Base-by-base conservation (phyloP, 768 basidiomycete species). In the Lentinus brumalis region DNA sequence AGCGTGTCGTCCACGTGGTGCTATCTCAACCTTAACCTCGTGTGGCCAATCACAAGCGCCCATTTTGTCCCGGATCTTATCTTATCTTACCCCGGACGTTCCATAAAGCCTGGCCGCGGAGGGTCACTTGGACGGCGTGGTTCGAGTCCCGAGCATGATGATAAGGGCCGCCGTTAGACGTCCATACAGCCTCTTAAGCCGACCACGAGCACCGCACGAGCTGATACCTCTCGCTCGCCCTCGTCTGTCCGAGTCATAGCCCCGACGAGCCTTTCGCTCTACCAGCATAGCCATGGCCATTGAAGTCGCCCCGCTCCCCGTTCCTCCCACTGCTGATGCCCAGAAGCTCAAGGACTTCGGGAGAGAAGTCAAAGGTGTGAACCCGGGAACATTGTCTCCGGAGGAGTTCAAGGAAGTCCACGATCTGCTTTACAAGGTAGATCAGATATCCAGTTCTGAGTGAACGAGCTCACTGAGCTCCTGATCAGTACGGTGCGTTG, bases 351-450 rank as follows among this genome's bases (percentile, higher is more conserved):
- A 74, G 40, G 77, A 86, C 59, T 93, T 95, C 73, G 94, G 94
- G 2, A 79, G 88, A 32, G 81, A 90, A 70, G 91, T 95, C 44
- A 84, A 82, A 66, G 91, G 89, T 11, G 78, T 91, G 50, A 75
- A 89, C 67, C 92, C 91, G 0, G 87, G 82, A 0, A 76, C 76
- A 11, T 78, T 93, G 49, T 78, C 82, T 5, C 77, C 83, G 15
- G 82, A 81, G 45, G 75, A 89, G 70, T 87, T 91, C 71, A 74
- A 81, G 42, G 83, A 91, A 74, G 79, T 96, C 63, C 76, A 84
- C 64, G 76, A 87, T 30, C 84, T 88, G 10, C 77, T 95, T 60
- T 94, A 94, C 80, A 86, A 88, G 82, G 92, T 91, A 53, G n/a
- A 21, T 56, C 21, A 49, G 53, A 35, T 16, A 1, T 5, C 21